A percentile compares a stretch with the other conserved stretches of the same genome.
Evolutionary conservation across 345 rosid species (phyloP).

Genomic region (Eucalyptus shirleyi): DNA sequence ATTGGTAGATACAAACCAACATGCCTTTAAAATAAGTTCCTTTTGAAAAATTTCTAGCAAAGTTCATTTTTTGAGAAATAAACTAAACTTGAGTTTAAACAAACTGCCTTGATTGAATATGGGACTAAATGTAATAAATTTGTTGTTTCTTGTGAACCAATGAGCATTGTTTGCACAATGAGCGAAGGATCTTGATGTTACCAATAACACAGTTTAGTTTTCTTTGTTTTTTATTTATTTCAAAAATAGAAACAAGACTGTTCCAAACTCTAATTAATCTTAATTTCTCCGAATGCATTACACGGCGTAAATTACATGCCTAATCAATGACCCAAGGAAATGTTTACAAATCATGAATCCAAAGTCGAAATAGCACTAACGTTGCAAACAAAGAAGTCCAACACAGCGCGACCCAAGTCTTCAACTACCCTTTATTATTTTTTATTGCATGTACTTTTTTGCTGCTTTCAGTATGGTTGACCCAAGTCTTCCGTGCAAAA

Average conservation of each 20-base stretch:
- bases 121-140: no score
- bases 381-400: neutral
- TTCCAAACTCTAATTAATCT: neutral
- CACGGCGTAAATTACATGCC: neutral
- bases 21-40: no score
- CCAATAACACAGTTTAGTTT: neutral
- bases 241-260: neutral
- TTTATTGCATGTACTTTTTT: no score
- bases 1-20: no score
- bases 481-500: neutral
- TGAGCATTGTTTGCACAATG: accelerated
- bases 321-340: neutral
- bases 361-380: neutral
- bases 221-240: neutral
- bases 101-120: no score
- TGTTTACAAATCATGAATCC: neutral
- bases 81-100: accelerated
- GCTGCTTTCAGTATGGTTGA: no score
- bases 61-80: no score
- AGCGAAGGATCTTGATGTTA: accelerated
- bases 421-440: no score
- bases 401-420: neutral
- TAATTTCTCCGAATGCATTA: neutral
- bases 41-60: no score
- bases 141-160: no score